A percentile compares a stretch with the other conserved stretches of the same genome.
Conservation (phyloP, 345 rosid species). For the Salix dunnii region DNA sequence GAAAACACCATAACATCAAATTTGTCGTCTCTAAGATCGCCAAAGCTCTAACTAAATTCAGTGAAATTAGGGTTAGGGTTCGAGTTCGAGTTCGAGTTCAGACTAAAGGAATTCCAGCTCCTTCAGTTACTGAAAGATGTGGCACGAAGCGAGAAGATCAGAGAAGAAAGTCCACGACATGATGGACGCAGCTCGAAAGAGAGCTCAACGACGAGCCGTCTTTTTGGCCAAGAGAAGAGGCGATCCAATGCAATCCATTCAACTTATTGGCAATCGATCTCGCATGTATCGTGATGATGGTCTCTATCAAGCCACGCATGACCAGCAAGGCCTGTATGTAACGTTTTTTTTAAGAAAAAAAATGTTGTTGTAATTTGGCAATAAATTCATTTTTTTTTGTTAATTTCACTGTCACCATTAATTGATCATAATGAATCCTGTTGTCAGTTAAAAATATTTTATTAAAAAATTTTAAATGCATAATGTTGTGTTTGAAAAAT, state of each 20-base stretch:
- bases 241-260: slow-evolving; percentile 91
- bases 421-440: background rate
- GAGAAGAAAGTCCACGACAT: slow-evolving; percentile 96
- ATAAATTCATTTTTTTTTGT: background rate
- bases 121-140: slow-evolving; percentile 47
- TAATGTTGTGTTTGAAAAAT: background rate
- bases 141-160: slow-evolving; percentile 99
- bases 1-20: background rate
- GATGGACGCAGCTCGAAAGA: slow-evolving; percentile 99
- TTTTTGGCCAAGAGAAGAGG: slow-evolving; percentile 89
- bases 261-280: slow-evolving; percentile 66
- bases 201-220: slow-evolving; percentile 88
- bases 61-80: slow-evolving; percentile 13
- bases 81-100: background rate
- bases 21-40: background rate
- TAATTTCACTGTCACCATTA: background rate
- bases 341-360: background rate
- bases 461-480: background rate
- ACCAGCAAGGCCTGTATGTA: slow-evolving; percentile 81
- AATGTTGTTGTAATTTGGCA: background rate
- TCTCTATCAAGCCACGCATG: slow-evolving; percentile 82
- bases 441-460: background rate
- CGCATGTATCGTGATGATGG: slow-evolving; percentile 78
- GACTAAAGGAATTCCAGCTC: background rate
- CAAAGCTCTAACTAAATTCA: background rate